Evolutionary conservation across 345 rosid genomes (phyloP).

Genomic region (Camelina sativa): DNA sequence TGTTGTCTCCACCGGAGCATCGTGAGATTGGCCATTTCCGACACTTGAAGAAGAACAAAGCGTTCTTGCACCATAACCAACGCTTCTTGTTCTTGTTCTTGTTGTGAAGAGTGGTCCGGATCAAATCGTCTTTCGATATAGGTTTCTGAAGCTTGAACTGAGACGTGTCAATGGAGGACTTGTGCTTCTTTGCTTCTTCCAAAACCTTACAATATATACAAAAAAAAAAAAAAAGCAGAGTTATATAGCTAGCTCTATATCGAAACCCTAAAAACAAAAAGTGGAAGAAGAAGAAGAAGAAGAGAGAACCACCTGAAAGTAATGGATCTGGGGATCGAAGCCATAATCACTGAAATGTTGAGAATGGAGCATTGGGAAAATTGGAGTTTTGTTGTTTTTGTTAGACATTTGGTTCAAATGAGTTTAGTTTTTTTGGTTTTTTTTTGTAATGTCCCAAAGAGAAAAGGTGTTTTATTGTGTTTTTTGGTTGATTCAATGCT

Average conservation of each 20-base stretch:
- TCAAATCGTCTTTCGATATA: conserved; percentile 62
- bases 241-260: background rate
- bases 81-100: conserved; percentile 38
- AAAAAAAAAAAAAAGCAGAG: background rate
- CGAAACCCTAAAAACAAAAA: background rate
- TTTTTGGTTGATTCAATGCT: conserved; percentile 32
- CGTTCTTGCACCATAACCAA: conserved; percentile 71
- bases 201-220: conserved; percentile 51
- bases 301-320: too few species aligned
- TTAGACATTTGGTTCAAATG: background rate
- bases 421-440: background rate
- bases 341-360: conserved; percentile 92
- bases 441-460: background rate
- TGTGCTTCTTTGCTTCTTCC: conserved; percentile 81
- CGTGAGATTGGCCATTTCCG: conserved; percentile 47
- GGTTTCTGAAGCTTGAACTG: conserved; percentile 90
- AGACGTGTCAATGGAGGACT: conserved; percentile 55
- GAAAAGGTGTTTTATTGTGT: conserved; percentile 24
- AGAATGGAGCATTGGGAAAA: conserved; percentile 68
- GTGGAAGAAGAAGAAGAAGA: background rate
- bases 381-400: conserved; percentile 58
- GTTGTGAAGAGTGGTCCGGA: conserved; percentile 45
- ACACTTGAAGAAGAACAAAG: conserved; percentile 65
- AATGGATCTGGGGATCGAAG: conserved; percentile 78
- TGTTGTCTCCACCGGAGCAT: conserved; percentile 1